Conservation (phyloP, 371 early-diverging fungal species). For the Saksenaea vasiformis region DNA sequence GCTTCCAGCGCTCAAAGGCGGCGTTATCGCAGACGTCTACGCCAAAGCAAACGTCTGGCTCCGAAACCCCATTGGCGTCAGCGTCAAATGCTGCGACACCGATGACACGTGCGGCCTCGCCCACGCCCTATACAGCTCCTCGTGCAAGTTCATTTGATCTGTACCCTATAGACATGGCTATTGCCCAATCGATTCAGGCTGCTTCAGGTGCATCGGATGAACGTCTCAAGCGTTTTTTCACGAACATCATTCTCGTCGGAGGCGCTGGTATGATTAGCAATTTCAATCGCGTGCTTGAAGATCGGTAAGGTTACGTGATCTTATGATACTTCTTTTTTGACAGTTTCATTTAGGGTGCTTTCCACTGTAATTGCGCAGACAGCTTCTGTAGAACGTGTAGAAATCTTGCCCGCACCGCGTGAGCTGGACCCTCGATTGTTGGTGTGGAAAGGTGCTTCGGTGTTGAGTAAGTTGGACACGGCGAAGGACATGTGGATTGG, state of each 20-base stretch:
- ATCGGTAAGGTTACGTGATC: conserved; percentile 48
- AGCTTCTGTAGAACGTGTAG: conserved; percentile 65
- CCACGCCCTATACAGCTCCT: conserved; percentile 5
- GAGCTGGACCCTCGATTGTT: conserved; percentile 86
- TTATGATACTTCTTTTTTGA: neutral
- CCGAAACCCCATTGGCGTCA: conserved; percentile 1
- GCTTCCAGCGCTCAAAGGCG: conserved; percentile 8
- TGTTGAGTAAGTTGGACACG: conserved; percentile 77
- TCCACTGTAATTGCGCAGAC: conserved; percentile 40
- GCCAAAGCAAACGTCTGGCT: neutral
- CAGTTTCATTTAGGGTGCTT: conserved; percentile 21
- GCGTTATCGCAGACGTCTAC: conserved; percentile 1
- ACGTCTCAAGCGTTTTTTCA: conserved; percentile 69
- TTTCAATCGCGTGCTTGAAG: conserved; percentile 71
- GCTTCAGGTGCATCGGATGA: conserved; percentile 71
- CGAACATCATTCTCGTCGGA: conserved; percentile 80
- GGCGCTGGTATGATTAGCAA: conserved; percentile 83
- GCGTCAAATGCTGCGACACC: conserved; percentile 3
- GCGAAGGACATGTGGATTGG: conserved; percentile 84
- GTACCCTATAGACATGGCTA: conserved; percentile 76
- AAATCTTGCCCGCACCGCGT: conserved; percentile 79
- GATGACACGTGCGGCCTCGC: neutral
- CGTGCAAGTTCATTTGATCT: conserved; percentile 12
- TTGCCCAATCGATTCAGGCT: conserved; percentile 70
- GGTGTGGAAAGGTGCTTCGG: conserved; percentile 91